Evolutionary conservation across 148 eudicot species (phyloP), one percentile per base, ranked within the genome.

Genomic region (Limonium bicolor): DNA sequence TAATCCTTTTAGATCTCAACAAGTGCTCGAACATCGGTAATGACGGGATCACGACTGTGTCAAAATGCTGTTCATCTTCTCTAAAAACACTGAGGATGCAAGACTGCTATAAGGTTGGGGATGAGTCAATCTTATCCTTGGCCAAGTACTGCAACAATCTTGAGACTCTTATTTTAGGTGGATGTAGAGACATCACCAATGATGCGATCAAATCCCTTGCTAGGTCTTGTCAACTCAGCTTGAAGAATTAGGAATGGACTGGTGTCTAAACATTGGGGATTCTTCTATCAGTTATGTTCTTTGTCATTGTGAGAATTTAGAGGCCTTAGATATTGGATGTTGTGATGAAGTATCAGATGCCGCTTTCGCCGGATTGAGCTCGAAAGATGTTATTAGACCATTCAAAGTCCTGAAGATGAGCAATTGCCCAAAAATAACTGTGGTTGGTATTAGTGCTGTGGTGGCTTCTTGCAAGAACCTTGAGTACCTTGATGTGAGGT

Each of bases 261-360:
- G 99, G 94, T 92, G 99, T 66, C 54, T 74, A 45, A 78, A 78
- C 42, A 58, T 85, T 27, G 69, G 95, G 7, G 94, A 85, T 54
- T 48, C 72, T 35, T 78, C 95, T 3, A 43, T 92, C 59, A 64
- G 43, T 23, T 71, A 64, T 60, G 46, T 92, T 20, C 54, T 92
- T 7, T 50, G 61, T 0, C 52, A 66, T 29, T 92, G 95, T 74
- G 65, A 55, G 46, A 69, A 66, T 59, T 57, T 90, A 26, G 80
- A 75, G 66, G 85, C 69, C 20, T 82, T 90, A 12, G 99, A 80
- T 45, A 61, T 84, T 18, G 82, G 94, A 12, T 92, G 95, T 57
- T 92, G 99, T 48, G 99, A 85, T 52, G 74, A 81, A 62, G 67
- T 92, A 34, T 78, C 83, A 0, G 95, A 92, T 67, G 77, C 76